Conservation (phyloP, 805 yeast genomes). For the Metschnikowia gelsemii region DNA sequence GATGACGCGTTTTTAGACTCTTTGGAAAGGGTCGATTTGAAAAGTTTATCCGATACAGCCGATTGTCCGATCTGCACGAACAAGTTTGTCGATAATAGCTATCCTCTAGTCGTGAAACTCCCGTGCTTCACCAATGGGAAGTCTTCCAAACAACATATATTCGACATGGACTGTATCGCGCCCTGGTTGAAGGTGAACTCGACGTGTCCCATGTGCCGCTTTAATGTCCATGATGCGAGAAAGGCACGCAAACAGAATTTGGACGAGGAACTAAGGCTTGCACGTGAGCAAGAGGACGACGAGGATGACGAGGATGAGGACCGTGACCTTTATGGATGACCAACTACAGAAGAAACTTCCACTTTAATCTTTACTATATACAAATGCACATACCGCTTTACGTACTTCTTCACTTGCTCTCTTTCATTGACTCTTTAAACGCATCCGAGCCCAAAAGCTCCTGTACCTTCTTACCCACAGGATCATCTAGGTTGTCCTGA, state of each 20-base stretch:
- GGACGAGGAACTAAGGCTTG: slow-evolving; percentile 34
- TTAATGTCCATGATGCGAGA: slow-evolving; percentile 52
- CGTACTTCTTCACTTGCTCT: slow-evolving; percentile 11
- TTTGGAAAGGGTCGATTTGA: slow-evolving; percentile 60
- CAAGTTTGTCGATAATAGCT: slow-evolving; percentile 65
- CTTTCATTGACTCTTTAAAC: slow-evolving; percentile 55
- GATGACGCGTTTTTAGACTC: slow-evolving; percentile 70
- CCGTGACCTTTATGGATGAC: slow-evolving; percentile 77
- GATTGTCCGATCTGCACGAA: slow-evolving; percentile 85
- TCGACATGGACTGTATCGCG: slow-evolving; percentile 86
- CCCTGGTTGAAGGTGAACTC: slow-evolving; percentile 79
- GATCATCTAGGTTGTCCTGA: slow-evolving; percentile 33
- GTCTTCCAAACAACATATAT: slow-evolving; percentile 53
- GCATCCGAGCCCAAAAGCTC: slow-evolving; percentile 69
- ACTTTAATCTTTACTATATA: slow-evolving; percentile 11
- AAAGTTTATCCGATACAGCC: slow-evolving; percentile 46
- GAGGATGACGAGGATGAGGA: slow-evolving; percentile 49
- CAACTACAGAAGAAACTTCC: background rate
- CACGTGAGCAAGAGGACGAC: slow-evolving; percentile 49
- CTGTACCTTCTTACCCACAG: slow-evolving; percentile 63
- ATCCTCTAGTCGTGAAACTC: slow-evolving; percentile 75
- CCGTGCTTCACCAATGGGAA: slow-evolving; percentile 53
- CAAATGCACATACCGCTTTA: too few species aligned
- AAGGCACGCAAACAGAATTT: slow-evolving; percentile 30
- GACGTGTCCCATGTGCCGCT: slow-evolving; percentile 87